phyloP scores from a whole-genome alignment of 2,329 filamentous ascomycete species.

The Pyricularia pennisetigena region DNA sequence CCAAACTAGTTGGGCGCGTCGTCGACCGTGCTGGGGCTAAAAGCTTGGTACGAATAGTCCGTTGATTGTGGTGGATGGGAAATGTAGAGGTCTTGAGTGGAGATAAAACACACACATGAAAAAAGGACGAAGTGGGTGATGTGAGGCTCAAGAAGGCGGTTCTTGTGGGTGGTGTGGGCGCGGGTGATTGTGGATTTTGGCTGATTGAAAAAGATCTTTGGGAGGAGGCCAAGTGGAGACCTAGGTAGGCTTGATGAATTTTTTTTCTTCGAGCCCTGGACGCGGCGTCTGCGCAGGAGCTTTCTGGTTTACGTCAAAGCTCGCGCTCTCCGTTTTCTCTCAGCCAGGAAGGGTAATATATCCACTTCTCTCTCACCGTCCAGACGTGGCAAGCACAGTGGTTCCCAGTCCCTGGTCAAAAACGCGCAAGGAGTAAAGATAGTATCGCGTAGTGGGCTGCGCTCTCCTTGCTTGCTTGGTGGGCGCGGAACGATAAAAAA shows the following conservation, averaged over 20 bases:
- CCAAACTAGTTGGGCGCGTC: not conserved
- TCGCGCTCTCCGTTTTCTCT: not conserved
- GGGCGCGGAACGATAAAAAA: not conserved
- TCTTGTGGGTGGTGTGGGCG: constrained; percentile 6
- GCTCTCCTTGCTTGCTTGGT: constrained; percentile 1
- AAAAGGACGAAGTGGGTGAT: constrained; percentile 7
- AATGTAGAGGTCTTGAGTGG: constrained; percentile 5
- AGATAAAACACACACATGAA: constrained; percentile 4
- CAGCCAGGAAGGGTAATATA: not conserved
- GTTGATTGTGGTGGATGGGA: constrained; percentile 3
- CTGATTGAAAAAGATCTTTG: constrained; percentile 3
- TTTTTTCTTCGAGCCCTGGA: constrained; percentile 1
- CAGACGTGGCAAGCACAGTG: not conserved
- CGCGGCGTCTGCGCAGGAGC: not conserved
- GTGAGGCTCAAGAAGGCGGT: constrained; percentile 8
- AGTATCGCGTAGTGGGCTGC: constrained; percentile 1
- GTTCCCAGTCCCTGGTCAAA: not conserved
- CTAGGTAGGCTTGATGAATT: not conserved
- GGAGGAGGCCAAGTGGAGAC: constrained; percentile 5
- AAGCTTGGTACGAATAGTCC: constrained; percentile 2
- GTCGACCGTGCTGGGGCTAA: not conserved
- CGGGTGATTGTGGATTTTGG: constrained; percentile 5
- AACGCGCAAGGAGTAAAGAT: not conserved
- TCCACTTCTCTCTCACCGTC: constrained; percentile 1
- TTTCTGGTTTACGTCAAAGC: not conserved